A percentile compares a stretch with the other conserved stretches of the same genome.
phyloP scores from a whole-genome alignment of 441 rosid species.

The Corymbia citriodora region DNA sequence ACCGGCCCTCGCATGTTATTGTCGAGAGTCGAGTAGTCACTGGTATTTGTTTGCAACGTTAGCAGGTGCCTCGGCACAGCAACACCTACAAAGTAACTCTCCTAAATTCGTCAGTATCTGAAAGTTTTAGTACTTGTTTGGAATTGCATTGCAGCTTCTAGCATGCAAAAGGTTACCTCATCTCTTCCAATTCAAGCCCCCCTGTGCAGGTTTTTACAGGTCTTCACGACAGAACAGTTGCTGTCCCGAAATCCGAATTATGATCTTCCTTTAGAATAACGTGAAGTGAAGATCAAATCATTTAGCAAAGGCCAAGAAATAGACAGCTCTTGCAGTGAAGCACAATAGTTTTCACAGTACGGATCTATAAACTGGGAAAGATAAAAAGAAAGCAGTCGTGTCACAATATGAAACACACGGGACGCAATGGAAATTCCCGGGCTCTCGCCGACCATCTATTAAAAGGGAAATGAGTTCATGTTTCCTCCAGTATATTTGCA shows the following conservation, averaged over 20 bases:
- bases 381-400: neutral
- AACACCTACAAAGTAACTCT: neutral
- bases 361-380: neutral
- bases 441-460: neutral
- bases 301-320: neutral
- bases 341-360: neutral
- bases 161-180: neutral
- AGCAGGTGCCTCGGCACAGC: neutral
- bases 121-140: neutral
- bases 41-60: neutral
- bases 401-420: neutral
- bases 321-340: neutral
- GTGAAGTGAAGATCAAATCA: neutral
- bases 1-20: neutral
- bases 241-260: neutral
- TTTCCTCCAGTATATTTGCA: constrained; percentile 9
- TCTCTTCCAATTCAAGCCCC: neutral
- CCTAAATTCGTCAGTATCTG: neutral
- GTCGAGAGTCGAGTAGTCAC: neutral
- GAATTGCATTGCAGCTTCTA: neutral
- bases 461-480: neutral
- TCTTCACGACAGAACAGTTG: neutral
- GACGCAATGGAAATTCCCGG: neutral
- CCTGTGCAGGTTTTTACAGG: neutral
- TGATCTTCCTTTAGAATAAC: neutral